Evolutionary conservation across 106 monocot species (phyloP), one percentile per base, ranked within the genome.

Genomic region (Dendrobium catenatum): DNA sequence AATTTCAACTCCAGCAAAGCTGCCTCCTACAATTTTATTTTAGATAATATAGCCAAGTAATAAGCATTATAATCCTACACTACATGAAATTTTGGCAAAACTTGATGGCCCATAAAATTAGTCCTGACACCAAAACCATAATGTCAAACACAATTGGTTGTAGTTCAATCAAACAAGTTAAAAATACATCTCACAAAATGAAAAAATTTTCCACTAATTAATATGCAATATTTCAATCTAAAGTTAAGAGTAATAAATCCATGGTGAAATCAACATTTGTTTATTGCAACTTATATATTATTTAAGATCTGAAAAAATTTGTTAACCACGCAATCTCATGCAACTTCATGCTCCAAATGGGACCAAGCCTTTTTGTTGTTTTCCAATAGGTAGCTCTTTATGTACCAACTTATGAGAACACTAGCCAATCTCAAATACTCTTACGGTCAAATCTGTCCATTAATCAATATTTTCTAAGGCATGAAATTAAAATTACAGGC

Each of bases 1-100:
- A 98, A 82, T 74, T 89, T 86, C 68, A 89, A 89, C 97, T 68
- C 92, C 97, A 75, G 82, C 84, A 40, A 79, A 20, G 88, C 82
- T 73, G 94, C 97, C 59, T 98, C 97, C 97, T 98, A 77, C 0
- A 79, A 85, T 47, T 55, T 49, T 61, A 68, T 41, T 41, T 74
- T 42, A 42, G 29, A 74, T 42, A 44, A 7, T 44, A 20, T 74
- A 44, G 42, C 18, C n/a, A 1, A 74, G 43, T 44, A 74, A 42
- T 43, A 22, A 42, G 4, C 6, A 42, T 18, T 7, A 1, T 74
- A 74, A 74, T 43, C 74, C n/a, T n/a, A 20, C 43, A 44, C 7
- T 43, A 42, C 43, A 44, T 20, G 43, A n/a, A 74, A 42, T 2
- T 20, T 37, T 44, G 22, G 2, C 9, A 74, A 42, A 74, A n/a